Evolutionary conservation across 768 basidiomycete species (phyloP), one percentile per base, ranked within the genome.

Genomic region (Fistulinella prunicolor): DNA sequence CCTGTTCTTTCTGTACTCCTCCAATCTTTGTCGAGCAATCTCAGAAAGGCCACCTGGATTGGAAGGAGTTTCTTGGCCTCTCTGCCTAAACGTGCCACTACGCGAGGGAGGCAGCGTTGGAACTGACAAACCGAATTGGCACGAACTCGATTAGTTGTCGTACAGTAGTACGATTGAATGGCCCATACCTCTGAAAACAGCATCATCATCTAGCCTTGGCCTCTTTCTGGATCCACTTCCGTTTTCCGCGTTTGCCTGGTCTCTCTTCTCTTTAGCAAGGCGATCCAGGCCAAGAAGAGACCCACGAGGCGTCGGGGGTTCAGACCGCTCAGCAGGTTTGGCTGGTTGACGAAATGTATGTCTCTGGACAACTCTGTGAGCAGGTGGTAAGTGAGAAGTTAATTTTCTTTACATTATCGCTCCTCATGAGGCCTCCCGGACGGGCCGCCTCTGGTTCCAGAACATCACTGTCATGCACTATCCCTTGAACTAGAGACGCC

Each of bases 51-150:
- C 95, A 30, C 90, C 88, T 3, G 90, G 85, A 62, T 94, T 89
- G 17, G 94, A 95, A 0, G 95, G 95, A 0, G 95, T 98, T 56
- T 96, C 95, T 56, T 87, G 86, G 0, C 83, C 89, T 50, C 88
- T 74, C 51, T 88, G 83, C 6, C 95, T 79, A 3, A 76, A 62
- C 59, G 85, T 82, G n/a, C 72, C 66, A 34, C 63, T 68, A 38
- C 80, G 75, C 24, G 72, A 72, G 13, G 73, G 71, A 49, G 93
- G 94, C 19, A 94, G 65, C 32, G 67, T 77, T 0, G 94, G 94
- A 17, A 97, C 94, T 96, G 49, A 6, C 14, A 12, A 14, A 13
- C 16, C 20, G 9, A 23, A 46, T n/a, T n/a, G n/a, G n/a, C n/a
- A n/a, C n/a, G n/a, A n/a, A n/a, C n/a, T n/a, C n/a, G n/a, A n/a